A percentile compares a stretch with the other conserved stretches of the same genome.
Conservation (phyloP, 2,329 filamentous ascomycete species). For the Cladosporium sp. region DNA sequence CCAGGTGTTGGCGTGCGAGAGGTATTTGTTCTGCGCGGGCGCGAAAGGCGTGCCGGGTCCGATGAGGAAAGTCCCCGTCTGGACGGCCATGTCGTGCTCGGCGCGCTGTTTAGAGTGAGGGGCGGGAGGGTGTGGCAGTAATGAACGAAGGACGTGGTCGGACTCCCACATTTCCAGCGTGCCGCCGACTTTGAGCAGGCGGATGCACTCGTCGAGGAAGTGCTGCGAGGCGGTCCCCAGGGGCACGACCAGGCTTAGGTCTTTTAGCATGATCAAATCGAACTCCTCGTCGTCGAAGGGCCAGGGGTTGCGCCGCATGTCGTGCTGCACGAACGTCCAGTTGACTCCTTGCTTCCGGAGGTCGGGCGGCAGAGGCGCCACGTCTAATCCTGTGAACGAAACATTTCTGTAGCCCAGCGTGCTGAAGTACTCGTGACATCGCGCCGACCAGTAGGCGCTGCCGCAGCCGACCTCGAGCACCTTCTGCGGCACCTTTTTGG, state of each 20-base stretch:
- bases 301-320: slow-evolving; percentile 67
- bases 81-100: slow-evolving; percentile 57
- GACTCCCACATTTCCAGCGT: slow-evolving; percentile 84
- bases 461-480: slow-evolving; percentile 86
- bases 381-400: slow-evolving; percentile 75
- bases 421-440: slow-evolving; percentile 75
- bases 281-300: slow-evolving; percentile 77
- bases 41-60: slow-evolving; percentile 77
- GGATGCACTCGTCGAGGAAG: slow-evolving; percentile 66
- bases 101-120: slow-evolving; percentile 52
- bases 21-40: slow-evolving; percentile 70
- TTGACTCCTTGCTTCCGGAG: slow-evolving; percentile 67
- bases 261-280: slow-evolving; percentile 84
- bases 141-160: slow-evolving; percentile 75
- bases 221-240: slow-evolving; percentile 48
- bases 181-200: slow-evolving; percentile 71
- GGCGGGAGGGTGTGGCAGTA: slow-evolving; percentile 68
- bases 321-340: slow-evolving; percentile 85
- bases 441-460: slow-evolving; percentile 80
- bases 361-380: slow-evolving; percentile 64
- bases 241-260: slow-evolving; percentile 64
- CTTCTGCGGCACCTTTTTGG: slow-evolving; percentile 62
- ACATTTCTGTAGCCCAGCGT: slow-evolving; percentile 62
- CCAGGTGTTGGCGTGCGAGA: slow-evolving; percentile 81
- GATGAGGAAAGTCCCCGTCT: slow-evolving; percentile 74